Evolutionary conservation across 306 rosid species (phyloP).

Genomic region (Dryas alaskensis): DNA sequence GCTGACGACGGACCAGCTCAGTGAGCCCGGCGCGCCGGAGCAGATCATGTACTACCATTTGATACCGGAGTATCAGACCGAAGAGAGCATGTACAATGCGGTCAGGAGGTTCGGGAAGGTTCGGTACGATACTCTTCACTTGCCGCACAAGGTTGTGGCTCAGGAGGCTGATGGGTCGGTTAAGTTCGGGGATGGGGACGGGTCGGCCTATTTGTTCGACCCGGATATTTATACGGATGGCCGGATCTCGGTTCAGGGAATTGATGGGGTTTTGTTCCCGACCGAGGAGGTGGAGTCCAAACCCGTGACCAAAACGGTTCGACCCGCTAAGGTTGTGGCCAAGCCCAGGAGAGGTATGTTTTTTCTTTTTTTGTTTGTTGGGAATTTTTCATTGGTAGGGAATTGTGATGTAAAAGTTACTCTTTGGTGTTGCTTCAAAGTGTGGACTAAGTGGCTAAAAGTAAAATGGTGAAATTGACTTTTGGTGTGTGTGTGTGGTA

Average conservation of each 20-base stretch:
- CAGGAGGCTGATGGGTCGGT: constrained; percentile 97
- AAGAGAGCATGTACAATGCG: constrained; percentile 96
- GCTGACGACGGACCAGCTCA: constrained; percentile 80
- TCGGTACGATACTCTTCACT: constrained; percentile 52
- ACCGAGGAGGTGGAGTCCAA: constrained; percentile 45
- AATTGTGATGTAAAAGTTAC: constrained; percentile 17
- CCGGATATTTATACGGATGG: constrained; percentile 95
- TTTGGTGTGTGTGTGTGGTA: background rate
- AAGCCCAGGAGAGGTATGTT: constrained; percentile 75
- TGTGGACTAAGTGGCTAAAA: constrained; percentile 26
- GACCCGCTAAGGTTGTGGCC: constrained; percentile 52
- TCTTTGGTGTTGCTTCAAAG: constrained; percentile 24
- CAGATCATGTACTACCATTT: constrained; percentile 89
- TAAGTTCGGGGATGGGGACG: constrained; percentile 77
- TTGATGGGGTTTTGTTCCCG: constrained; percentile 82
- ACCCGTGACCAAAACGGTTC: constrained; percentile 35
- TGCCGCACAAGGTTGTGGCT: constrained; percentile 64
- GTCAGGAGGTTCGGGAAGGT: constrained; percentile 90
- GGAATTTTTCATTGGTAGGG: too few species aligned
- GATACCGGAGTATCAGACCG: constrained; percentile 94
- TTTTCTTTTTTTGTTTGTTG: background rate
- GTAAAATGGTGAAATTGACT: constrained; percentile 10
- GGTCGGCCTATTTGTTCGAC: constrained; percentile 64
- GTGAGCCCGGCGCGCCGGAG: constrained; percentile 97
- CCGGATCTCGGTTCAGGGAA: constrained; percentile 92